Conservation (phyloP, 2,329 filamentous ascomycete genomes). For the Teratosphaeria epicoccoides region DNA sequence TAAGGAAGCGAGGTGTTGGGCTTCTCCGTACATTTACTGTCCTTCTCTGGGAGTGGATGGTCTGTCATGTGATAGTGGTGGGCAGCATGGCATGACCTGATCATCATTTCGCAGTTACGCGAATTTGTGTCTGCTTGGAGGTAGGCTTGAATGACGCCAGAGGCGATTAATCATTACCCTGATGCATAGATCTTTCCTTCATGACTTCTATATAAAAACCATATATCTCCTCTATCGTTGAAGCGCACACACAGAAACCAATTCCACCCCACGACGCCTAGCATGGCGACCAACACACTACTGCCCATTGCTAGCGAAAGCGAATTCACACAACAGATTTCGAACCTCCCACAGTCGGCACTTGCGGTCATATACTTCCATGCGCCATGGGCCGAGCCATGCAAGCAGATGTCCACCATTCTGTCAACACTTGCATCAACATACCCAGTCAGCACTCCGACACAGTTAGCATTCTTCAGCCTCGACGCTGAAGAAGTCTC, state of each 20-base stretch:
- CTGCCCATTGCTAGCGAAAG: conserved; percentile 63
- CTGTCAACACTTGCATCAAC: conserved; percentile 76
- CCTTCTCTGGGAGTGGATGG: no score
- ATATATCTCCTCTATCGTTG: neutral
- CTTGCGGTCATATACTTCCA: conserved; percentile 88
- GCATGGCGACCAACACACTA: conserved; percentile 39
- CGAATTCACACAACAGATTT: conserved; percentile 61
- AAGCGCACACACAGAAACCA: no score
- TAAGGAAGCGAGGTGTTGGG: no score
- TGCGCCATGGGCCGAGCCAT: conserved; percentile 91
- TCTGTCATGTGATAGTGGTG: no score
- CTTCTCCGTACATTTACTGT: no score
- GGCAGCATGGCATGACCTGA: neutral
- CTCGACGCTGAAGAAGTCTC: conserved; percentile 91
- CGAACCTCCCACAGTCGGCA: conserved; percentile 55
- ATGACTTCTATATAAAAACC: no score
- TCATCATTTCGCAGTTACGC: neutral
- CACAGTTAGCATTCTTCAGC: conserved; percentile 68
- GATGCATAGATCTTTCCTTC: no score
- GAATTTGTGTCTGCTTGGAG: neutral
- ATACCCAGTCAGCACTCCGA: conserved; percentile 60
- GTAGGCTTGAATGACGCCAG: neutral
- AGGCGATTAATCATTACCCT: neutral
- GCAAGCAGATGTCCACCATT: conserved; percentile 84
- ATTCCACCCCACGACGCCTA: neutral